Evolutionary conservation across 371 early-diverging fungal species (phyloP).

Genomic region (Mortierella sp.): DNA sequence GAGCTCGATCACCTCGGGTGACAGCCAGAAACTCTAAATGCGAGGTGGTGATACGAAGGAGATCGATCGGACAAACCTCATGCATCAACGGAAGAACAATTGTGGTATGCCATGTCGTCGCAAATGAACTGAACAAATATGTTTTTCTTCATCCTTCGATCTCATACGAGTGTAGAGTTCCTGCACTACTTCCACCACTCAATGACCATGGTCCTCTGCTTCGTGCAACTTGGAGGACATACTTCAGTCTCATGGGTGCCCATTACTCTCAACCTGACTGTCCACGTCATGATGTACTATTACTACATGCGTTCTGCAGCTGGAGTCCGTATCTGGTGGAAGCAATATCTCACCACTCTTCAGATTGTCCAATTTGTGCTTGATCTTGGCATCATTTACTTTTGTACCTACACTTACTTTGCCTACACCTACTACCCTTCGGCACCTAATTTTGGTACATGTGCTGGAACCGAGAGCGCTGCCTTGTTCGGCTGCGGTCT

Average conservation of each 20-base stretch:
- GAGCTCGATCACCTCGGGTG: too few species aligned
- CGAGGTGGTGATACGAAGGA: too few species aligned
- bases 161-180: constrained; percentile 83
- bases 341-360: constrained; percentile 89
- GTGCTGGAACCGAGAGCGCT: constrained; percentile 83
- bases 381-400: constrained; percentile 83
- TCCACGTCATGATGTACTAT: constrained; percentile 93
- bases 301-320: constrained; percentile 91
- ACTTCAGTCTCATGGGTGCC: constrained; percentile 90
- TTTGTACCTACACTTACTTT: constrained; percentile 86
- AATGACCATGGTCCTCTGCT: constrained; percentile 91
- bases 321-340: constrained; percentile 92
- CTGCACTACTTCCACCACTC: constrained; percentile 93
- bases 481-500: constrained; percentile 87
- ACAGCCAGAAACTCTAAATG: too few species aligned
- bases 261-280: constrained; percentile 84
- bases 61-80: too few species aligned
- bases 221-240: constrained; percentile 81
- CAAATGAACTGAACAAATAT: too few species aligned
- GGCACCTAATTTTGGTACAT: constrained; percentile 80
- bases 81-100: too few species aligned
- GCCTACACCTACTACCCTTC: constrained; percentile 74
- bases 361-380: constrained; percentile 93
- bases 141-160: neutral
- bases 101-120: too few species aligned